phyloP scores from a whole-genome alignment of 805 yeast genomes.

The Saccharomycopsis vini region DNA sequence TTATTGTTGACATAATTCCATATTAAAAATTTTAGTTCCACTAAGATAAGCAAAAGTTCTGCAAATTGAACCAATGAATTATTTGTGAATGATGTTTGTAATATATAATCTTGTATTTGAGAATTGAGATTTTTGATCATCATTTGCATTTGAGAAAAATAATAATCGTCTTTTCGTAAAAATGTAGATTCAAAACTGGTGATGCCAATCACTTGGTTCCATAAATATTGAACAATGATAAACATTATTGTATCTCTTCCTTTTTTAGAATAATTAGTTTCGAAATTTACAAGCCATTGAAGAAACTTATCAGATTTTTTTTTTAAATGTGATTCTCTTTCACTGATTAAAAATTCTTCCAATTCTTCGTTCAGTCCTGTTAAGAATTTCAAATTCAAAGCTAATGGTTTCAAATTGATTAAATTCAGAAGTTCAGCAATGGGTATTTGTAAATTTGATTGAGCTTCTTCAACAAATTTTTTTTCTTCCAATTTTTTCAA shows the following conservation, averaged over 20 bases:
- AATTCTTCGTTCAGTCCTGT: not conserved
- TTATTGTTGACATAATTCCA: too few species aligned
- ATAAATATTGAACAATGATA: slow-evolving; percentile 7
- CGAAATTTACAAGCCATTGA: slow-evolving; percentile 15
- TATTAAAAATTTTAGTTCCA: slow-evolving; percentile 8
- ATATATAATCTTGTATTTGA: slow-evolving; percentile 6
- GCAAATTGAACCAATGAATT: slow-evolving; percentile 5
- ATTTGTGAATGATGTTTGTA: slow-evolving; percentile 9
- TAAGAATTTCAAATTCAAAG: too few species aligned
- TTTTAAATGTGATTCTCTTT: not conserved
- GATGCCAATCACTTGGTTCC: slow-evolving; percentile 4
- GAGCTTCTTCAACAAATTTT: too few species aligned
- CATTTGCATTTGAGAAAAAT: not conserved
- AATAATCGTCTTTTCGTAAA: not conserved
- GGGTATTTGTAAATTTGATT: too few species aligned
- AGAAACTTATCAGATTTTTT: slow-evolving; percentile 9
- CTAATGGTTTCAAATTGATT: too few species aligned
- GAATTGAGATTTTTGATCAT: slow-evolving; percentile 5
- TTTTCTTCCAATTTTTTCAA: slow-evolving; percentile 11
- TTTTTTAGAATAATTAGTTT: not conserved
- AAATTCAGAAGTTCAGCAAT: too few species aligned
- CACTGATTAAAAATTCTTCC: not conserved
- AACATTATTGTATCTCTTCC: not conserved
- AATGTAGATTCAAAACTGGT: slow-evolving; percentile 4
- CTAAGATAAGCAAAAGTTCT: slow-evolving; percentile 4